Evolutionary conservation across 176 grass and related monocot species (phyloP), one percentile per base, ranked within the genome.

Genomic region (Pontederia crassipes): DNA sequence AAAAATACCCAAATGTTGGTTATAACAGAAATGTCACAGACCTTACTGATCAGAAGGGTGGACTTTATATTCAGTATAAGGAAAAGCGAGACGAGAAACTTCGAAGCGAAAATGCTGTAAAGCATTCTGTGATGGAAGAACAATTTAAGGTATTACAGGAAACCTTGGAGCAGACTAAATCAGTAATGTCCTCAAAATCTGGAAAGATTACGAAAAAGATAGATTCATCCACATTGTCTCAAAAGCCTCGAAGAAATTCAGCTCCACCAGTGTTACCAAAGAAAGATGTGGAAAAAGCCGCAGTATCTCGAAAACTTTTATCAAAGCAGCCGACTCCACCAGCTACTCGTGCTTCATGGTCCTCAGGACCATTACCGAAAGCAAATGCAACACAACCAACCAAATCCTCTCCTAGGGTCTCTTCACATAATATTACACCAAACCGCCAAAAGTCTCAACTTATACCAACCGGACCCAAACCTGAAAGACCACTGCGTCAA

Each of bases 171-270:
- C 65, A 66, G 74, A 81, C 67, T 5, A 89, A 81, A 75, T 52
- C 75, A 49, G 48, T 54, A 55, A 16, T 75, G 40, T 53, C 59
- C 54, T 72, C 66, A 15, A 90, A 82, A 70, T 68, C 72, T 61
- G 66, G 57, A 58, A 75, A 57, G 45, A n/a, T 47, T 57, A 45
- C 70, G 55, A 86, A 87, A 69, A 95, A 87, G 62, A 80, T 68
- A 59, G 76, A 69, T 67, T 90, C 86, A 59, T 73, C 80, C 57
- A 65, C 76, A 82, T 72, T 77, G 48, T 47, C 56, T 9, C 82
- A 90, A 72, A 89, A 71, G 70, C 48, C 57, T 52, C 65, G 83
- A 11, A 86, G 86, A 84, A 90, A 87, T 88, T 90, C 91, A 3
- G 81, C 91, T 59, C 86, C 91, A 57, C 83, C 79, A 7, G 72